phyloP scores from a whole-genome alignment of 2,329 filamentous ascomycete species.

The Pestalotiopsis sp. region DNA sequence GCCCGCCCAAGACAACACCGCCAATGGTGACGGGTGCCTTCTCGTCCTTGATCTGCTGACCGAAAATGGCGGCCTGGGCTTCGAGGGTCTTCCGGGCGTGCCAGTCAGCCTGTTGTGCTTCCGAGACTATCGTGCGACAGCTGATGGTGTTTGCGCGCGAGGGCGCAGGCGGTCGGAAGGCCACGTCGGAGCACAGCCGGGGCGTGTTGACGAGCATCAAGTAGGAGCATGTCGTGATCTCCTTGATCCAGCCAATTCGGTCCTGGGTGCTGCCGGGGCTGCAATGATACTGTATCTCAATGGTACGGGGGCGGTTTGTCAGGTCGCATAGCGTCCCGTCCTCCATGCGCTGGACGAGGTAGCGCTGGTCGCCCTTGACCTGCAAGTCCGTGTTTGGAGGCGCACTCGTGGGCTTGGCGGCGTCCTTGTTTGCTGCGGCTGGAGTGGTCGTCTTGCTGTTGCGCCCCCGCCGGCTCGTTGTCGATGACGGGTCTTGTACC shows the following conservation, averaged over 20 bases:
- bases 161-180: slow-evolving; percentile 79
- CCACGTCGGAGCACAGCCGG: slow-evolving; percentile 81
- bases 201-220: slow-evolving; percentile 92
- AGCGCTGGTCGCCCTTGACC: slow-evolving; percentile 79
- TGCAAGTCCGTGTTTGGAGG: slow-evolving; percentile 66
- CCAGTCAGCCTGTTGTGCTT: slow-evolving; percentile 46
- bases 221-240: slow-evolving; percentile 87
- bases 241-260: slow-evolving; percentile 89
- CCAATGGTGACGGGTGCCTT: slow-evolving; percentile 43
- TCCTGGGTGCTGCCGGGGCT: slow-evolving; percentile 71
- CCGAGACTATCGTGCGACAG: slow-evolving; percentile 69
- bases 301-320: slow-evolving; percentile 76
- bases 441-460: not conserved
- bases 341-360: slow-evolving; percentile 78
- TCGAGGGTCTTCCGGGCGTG: slow-evolving; percentile 36
- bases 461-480: slow-evolving; percentile 23
- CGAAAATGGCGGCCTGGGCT: slow-evolving; percentile 36
- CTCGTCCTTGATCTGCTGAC: slow-evolving; percentile 22
- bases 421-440: slow-evolving; percentile 22
- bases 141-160: slow-evolving; percentile 74
- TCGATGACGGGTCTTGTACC: slow-evolving; percentile 37
- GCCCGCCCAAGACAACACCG: slow-evolving; percentile 53
- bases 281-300: slow-evolving; percentile 82
- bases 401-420: slow-evolving; percentile 18
- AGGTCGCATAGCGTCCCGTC: slow-evolving; percentile 84